Base-by-base conservation (phyloP, 176 grass and related monocot genomes). In the Poa pratensis region DNA sequence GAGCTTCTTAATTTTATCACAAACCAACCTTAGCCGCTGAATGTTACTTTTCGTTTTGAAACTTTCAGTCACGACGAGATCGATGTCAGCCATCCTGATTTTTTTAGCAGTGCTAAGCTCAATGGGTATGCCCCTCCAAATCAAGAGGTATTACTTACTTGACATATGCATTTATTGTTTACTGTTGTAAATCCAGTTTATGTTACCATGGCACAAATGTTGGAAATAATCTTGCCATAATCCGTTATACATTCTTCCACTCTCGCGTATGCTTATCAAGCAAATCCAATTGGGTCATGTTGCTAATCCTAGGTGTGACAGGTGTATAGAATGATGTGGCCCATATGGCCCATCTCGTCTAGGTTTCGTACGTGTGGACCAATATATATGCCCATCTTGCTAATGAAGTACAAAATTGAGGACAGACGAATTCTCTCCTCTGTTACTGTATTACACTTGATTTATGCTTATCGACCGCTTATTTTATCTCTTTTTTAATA, bases 11-110 rank as follows among this genome's bases (percentile, higher is more conserved):
- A 16, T 34, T 23, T 71, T 71, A 50, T 11, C 61, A 77, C 4
- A 26, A 52, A 79, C 5, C 7, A 51, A 37, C 23, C 32, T 52
- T 69, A 78, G 62, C 19, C 37, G 59, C 69, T 32, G 40, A 65
- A 65, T 10, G 6, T 34, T 67, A 69, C 50, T 48, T 48, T 81
- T 90, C 34, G 40, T 78, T 91, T 81, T 92, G 57, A 79, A 74
- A 87, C 73, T 86, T 83, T 60, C 89, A 95, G 95, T 73, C 90
- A 94, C 77, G 88, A 95, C 82, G 95, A 97, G 19, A 95, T 93
- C 80, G 95, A 95, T 58, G 92, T 97, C 57, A 97, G 92, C 84
- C 95, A 97, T 93, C 90, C 95, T 84, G 91, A 97, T 53, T 97
- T 97, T 80, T 95, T 97, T 84, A 93, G 85, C 76, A 94, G 85